Conservation (phyloP, 768 basidiomycete species). For the Podaxis sp. region DNA sequence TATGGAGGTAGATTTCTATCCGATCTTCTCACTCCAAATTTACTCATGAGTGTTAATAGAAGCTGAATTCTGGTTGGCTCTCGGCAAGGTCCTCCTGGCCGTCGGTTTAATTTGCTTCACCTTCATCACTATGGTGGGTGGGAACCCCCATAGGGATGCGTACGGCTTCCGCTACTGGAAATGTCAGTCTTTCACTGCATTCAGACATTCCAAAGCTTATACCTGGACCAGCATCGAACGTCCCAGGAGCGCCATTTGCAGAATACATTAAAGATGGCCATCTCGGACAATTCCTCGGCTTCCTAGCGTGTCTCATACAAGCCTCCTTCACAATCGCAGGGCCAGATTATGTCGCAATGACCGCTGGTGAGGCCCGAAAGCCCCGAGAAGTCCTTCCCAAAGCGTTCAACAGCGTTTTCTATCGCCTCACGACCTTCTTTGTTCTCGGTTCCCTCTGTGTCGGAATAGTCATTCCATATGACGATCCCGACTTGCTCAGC, state of each 20-base stretch:
- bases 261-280: constrained; percentile 55
- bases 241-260: constrained; percentile 52
- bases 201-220: neutral
- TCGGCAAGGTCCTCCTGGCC: constrained; percentile 50
- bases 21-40: neutral
- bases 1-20: constrained; percentile 42
- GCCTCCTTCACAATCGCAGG: constrained; percentile 63
- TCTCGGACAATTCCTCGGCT: constrained; percentile 61
- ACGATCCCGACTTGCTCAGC: constrained; percentile 54
- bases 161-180: constrained; percentile 59
- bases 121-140: constrained; percentile 61
- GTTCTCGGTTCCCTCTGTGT: constrained; percentile 68
- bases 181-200: constrained; percentile 29
- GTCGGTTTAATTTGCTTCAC: constrained; percentile 52
- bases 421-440: constrained; percentile 79
- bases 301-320: constrained; percentile 60
- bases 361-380: constrained; percentile 71
- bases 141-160: constrained; percentile 52
- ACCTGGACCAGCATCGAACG: constrained; percentile 35
- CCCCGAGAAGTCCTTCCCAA: constrained; percentile 71
- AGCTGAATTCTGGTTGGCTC: constrained; percentile 56
- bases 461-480: constrained; percentile 78
- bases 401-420: constrained; percentile 77
- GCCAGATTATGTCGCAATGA: constrained; percentile 53
- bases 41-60: constrained; percentile 28